Base-by-base conservation (phyloP, 176 grass and related monocot species). In the Zea mays region DNA sequence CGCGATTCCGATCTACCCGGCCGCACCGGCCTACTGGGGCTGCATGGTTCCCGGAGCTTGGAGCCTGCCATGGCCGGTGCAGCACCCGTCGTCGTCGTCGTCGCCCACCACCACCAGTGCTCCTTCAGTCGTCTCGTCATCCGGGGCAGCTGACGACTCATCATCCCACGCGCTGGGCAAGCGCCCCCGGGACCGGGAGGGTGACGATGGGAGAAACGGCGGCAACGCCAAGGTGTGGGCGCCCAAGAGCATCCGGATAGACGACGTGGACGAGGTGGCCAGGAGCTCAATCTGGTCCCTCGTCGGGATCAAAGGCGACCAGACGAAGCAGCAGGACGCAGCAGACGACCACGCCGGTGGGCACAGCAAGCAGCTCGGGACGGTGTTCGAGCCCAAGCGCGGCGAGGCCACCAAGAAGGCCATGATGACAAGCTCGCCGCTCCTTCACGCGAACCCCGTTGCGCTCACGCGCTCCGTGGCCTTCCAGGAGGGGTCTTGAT, bases 401-500 rank as follows among this genome's bases (percentile, higher is more conserved):
- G 80, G 38, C 38, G 38, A 86, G 5, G 35, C 20, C 11, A 85
- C 79, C 73, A 84, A 40, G 82, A 79, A 13, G 21, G 41, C 72
- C 7, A 66, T 16, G 67, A 66, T 8, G 59, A 66, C 85, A 17
- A 82, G 75, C 66, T 75, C 77, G 46, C 77, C 73, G 20, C 71
- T 81, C 49, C 45, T 97, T 77, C 86, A 88, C 78, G 51, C 83
- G 0, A 97, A 97, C 65, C 93, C 93, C 0, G 85, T 84, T 1
- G 90, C 93, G 44, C 74, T 97, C 0, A 82, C 85, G 35, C 88
- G 90, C 69, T 97, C 88, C 5, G 67, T 82, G 34, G 88, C 80
- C 68, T 97, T 93, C 88, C 87, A 88, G 48, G 93, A 97, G 85
- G 74, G 78, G 61, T 88, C 89, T 52, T 91, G 88, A 82, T 33